These are phyloP conservation scores for Agaricales sp. DNA, from an alignment of 1,284 basidiomycete genomes.

Conservation along the genomic window DNA sequence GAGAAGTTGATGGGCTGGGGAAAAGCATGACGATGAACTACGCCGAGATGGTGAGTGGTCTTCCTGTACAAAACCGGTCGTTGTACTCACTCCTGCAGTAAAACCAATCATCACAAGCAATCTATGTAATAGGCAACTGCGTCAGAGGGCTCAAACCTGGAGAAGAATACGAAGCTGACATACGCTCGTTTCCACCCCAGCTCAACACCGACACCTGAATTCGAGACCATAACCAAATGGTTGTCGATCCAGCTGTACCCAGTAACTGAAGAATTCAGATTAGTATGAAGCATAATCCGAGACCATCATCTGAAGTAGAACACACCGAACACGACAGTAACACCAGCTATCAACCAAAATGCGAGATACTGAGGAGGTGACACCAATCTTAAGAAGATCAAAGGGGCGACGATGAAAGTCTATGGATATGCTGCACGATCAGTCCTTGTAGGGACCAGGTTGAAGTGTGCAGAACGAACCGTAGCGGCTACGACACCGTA, in stretches of 20 bases:
- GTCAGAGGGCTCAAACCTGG: conserved; percentile 1
- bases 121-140: conserved; percentile 14
- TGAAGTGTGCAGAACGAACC: conserved; percentile 12
- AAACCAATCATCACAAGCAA: conserved; percentile 32
- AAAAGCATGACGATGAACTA: conserved; percentile 34
- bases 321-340: conserved; percentile 24
- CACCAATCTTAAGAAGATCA: conserved; percentile 21
- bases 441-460: background rate
- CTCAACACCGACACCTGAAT: conserved; percentile 23
- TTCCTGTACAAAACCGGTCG: background rate
- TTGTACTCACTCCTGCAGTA: conserved; percentile 24
- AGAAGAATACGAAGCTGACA: conserved; percentile 15
- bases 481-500: conserved; percentile 29
- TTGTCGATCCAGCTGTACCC: conserved; percentile 31
- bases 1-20: conserved; percentile 27
- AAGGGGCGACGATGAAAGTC: conserved; percentile 24
- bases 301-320: background rate
- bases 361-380: conserved; percentile 21
- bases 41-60: conserved; percentile 1
- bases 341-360: conserved; percentile 24
- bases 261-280: conserved; percentile 15
- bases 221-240: conserved; percentile 18
- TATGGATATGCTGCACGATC: conserved; percentile 9
- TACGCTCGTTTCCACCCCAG: conserved; percentile 30
- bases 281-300: too few species aligned